These are phyloP conservation scores for Metschnikowia kofuensis DNA, from an alignment of 805 yeast species.

Conservation along the genomic window DNA sequence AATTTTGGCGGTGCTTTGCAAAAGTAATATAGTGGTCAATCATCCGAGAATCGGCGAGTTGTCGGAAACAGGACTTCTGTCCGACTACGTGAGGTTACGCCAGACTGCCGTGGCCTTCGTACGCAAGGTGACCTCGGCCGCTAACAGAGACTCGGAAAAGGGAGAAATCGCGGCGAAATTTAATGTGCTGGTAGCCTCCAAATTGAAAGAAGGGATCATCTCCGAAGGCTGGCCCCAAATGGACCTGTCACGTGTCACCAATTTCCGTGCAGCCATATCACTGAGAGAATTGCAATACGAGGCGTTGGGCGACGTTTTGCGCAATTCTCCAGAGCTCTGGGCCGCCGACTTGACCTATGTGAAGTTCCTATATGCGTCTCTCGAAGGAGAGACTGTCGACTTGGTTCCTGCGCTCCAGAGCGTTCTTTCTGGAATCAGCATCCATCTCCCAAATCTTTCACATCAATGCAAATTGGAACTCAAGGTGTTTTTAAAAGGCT, in stretches of 20 bases:
- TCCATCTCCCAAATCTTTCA: conserved; percentile 43
- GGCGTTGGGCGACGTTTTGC: conserved; percentile 66
- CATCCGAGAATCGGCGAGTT: conserved; percentile 44
- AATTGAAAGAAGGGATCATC: conserved; percentile 50
- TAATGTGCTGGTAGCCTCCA: conserved; percentile 46
- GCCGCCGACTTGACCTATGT: conserved; percentile 48
- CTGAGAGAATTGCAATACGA: conserved; percentile 72
- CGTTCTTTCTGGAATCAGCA: conserved; percentile 57
- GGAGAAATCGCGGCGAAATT: conserved; percentile 15
- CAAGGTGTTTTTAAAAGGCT: conserved; percentile 33
- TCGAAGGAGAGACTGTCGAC: conserved; percentile 61
- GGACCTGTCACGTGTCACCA: conserved; percentile 32
- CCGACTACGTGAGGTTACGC: conserved; percentile 51
- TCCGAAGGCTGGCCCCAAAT: conserved; percentile 61
- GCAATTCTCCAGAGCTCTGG: conserved; percentile 42
- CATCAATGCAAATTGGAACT: conserved; percentile 39
- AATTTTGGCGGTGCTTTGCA: conserved; percentile 48
- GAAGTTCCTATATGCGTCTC: conserved; percentile 67
- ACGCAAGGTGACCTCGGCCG: conserved; percentile 48
- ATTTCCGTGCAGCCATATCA: conserved; percentile 30
- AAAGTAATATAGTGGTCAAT: conserved; percentile 51
- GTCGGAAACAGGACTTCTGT: conserved; percentile 57
- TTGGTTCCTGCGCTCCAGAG: conserved; percentile 69
- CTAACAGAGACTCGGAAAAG: neutral
- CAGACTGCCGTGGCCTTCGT: conserved; percentile 61